Evolutionary conservation across 176 grass and related monocot species (phyloP), one percentile per base, ranked within the genome.

Genomic region (Poa pratensis): DNA sequence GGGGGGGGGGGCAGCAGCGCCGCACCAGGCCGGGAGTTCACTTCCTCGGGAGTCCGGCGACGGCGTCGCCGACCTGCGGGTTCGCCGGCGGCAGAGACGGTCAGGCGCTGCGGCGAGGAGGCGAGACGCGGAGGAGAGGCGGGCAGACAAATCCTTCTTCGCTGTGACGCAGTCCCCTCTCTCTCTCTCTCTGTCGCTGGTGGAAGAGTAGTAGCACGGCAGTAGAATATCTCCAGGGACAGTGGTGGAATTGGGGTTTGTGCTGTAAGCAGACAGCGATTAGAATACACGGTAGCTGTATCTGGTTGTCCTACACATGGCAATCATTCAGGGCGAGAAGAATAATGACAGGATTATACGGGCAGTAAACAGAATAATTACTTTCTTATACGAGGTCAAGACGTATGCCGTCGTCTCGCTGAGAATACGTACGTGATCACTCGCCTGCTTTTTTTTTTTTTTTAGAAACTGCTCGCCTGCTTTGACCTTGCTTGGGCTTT

Each of bases 301-400:
- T 73, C 68, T 60, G 51, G 52, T 73, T 73, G 68, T 71, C 50
- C 52, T n/a, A 83, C 68, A 83, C 81, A 74, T 74, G 81, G 37
- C 69, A 62, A 83, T 83, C 81, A 62, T 60, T 75, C 6, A 54
- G 73, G 16, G 9, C 73, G 16, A 67, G 42, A 43, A 43, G 42
- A 43, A 43, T 65, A 15, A 16, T 77, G 6, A 7, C 10, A 9
- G 3, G 8, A 39, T 68, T 68, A 68, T 16, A 68, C 32, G 3
- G 17, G 17, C 65, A 20, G 65, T 68, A 37, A 35, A 34, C 16
- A 49, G 48, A 67, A 6, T 43, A 66, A 34, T 37, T 9, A 3
- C 4, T 5, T 37, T 37, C 4, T 37, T 37, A 35, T 35, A 35
- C 34, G 34, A 35, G 34, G 34, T 35, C 34, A 35, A 35, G 34